These are phyloP conservation scores for Arthroderma sp. DNA, from an alignment of 2,329 filamentous ascomycete species.

Conservation along the genomic window DNA sequence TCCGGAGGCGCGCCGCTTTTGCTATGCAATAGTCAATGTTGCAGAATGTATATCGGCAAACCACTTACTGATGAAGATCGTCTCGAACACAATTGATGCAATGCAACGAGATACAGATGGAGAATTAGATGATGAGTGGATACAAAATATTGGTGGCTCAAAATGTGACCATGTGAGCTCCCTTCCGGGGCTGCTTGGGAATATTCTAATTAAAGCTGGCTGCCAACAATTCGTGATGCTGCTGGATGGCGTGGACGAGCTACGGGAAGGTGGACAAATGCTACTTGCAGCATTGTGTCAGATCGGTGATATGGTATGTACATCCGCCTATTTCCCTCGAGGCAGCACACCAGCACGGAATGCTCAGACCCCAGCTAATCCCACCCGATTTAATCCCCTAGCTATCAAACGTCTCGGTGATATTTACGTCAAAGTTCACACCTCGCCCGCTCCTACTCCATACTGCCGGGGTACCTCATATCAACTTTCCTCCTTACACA, in stretches of 20 bases:
- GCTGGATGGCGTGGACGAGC: constrained; percentile 74
- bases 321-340: not conserved
- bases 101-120: constrained; percentile 16
- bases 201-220: constrained; percentile 24
- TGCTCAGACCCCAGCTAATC: not conserved
- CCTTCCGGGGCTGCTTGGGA: constrained; percentile 57
- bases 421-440: constrained; percentile 61
- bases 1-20: constrained; percentile 13
- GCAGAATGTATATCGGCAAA: constrained; percentile 37
- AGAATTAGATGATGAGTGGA: constrained; percentile 17
- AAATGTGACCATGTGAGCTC: constrained; percentile 72
- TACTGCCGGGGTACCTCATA: constrained; percentile 56
- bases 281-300: constrained; percentile 70
- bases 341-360: not conserved
- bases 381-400: constrained; percentile 26
- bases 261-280: constrained; percentile 67
- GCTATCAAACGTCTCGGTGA: constrained; percentile 65
- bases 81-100: constrained; percentile 29
- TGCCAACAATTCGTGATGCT: constrained; percentile 61
- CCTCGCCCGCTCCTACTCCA: constrained; percentile 60
- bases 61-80: constrained; percentile 37
- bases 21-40: constrained; percentile 32
- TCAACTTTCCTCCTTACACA: constrained; percentile 75
- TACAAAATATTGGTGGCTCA: constrained; percentile 40
- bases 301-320: constrained; percentile 63